These are phyloP conservation scores for Hanseniaspora singularis DNA, from an alignment of 805 yeast genomes.

Conservation along the genomic window DNA sequence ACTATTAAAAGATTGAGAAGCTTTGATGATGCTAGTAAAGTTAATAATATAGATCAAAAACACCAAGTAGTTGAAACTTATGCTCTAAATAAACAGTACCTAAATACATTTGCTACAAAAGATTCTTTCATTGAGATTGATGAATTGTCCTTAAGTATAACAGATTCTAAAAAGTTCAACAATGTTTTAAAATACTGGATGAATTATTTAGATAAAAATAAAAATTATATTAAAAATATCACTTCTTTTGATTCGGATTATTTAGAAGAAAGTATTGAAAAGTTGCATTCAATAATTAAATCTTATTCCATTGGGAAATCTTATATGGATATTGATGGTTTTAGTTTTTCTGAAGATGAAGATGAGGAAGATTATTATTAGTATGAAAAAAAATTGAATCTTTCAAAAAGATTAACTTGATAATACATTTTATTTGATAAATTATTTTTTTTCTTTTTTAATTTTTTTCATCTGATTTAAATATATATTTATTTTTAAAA, in stretches of 20 bases:
- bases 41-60: background rate
- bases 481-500: too few species aligned
- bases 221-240: background rate
- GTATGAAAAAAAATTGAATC: background rate
- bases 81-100: background rate
- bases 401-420: too few species aligned
- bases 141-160: conserved; percentile 1
- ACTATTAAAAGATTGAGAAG: background rate
- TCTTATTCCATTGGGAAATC: conserved; percentile 6
- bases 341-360: conserved; percentile 8
- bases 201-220: conserved; percentile 4
- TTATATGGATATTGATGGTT: conserved; percentile 8
- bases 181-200: conserved; percentile 15
- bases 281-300: conserved; percentile 2
- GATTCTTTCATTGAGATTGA: conserved; percentile 5
- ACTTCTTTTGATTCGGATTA: background rate
- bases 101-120: conserved; percentile 10
- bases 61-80: background rate
- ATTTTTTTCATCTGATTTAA: too few species aligned
- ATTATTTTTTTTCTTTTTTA: too few species aligned
- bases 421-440: too few species aligned
- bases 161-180: conserved; percentile 2
- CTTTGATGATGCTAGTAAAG: background rate
- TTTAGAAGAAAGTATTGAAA: conserved; percentile 7
- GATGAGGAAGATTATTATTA: background rate